Percentiles rank a stretch among this genome's conserved stretches.
Conservation (phyloP, 176 grass and related monocot species). For the Lolium rigidum region DNA sequence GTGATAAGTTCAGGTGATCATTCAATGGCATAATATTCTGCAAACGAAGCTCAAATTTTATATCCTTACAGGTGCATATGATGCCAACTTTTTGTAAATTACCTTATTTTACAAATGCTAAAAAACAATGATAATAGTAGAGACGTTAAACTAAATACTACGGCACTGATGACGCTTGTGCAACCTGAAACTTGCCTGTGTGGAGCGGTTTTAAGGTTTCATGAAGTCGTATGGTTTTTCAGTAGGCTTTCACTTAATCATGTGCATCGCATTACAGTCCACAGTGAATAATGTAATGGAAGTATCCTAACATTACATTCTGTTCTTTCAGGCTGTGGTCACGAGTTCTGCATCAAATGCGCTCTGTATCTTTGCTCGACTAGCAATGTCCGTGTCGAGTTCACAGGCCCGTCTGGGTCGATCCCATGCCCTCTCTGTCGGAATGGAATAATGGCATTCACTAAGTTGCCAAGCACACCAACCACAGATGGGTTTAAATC, state of each 20-base stretch:
- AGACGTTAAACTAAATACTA: slow-evolving; percentile 7
- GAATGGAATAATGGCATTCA: slow-evolving; percentile 80
- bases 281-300: neutral
- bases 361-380: slow-evolving; percentile 95
- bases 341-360: slow-evolving; percentile 93
- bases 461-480: slow-evolving; percentile 58
- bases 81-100: slow-evolving; percentile 22
- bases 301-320: slow-evolving; percentile 33
- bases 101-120: neutral
- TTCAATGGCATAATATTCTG: slow-evolving; percentile 24
- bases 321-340: slow-evolving; percentile 77
- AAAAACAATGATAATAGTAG: neutral
- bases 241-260: slow-evolving; percentile 30
- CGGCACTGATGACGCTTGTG: slow-evolving; percentile 2
- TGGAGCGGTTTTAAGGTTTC: slow-evolving; percentile 18
- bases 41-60: neutral
- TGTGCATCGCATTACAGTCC: neutral
- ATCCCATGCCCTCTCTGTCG: slow-evolving; percentile 96
- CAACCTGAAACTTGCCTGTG: slow-evolving; percentile 16
- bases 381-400: slow-evolving; percentile 65
- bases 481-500: slow-evolving; percentile 63
- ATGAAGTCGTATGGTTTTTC: slow-evolving; percentile 4
- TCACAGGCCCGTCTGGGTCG: slow-evolving; percentile 72
- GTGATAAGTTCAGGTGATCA: neutral
- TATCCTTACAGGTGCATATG: slow-evolving; percentile 3